phyloP scores from a whole-genome alignment of 1,284 basidiomycete genomes.

The Ustilago xerochloae region DNA sequence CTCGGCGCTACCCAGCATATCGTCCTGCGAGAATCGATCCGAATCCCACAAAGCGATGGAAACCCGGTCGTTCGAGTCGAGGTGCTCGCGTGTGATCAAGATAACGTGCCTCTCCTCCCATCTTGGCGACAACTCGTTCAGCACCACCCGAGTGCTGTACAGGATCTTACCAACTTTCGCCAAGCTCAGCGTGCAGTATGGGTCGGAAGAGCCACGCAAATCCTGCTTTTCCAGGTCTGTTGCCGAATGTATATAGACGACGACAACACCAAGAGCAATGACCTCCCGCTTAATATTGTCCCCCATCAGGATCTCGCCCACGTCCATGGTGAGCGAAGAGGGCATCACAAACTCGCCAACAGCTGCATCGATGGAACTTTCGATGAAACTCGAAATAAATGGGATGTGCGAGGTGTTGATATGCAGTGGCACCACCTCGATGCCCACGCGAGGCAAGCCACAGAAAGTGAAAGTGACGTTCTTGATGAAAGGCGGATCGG shows the following conservation, averaged over 20 bases:
- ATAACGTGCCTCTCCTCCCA: conserved; percentile 58
- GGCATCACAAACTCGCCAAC: conserved; percentile 54
- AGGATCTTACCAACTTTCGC: conserved; percentile 46
- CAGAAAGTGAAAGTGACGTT: conserved; percentile 51
- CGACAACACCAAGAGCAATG: conserved; percentile 48
- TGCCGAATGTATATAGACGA: conserved; percentile 50
- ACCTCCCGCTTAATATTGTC: conserved; percentile 58
- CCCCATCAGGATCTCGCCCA: conserved; percentile 56
- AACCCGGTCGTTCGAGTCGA: conserved; percentile 44
- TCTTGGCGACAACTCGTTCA: conserved; percentile 50
- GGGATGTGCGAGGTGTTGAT: conserved; percentile 52
- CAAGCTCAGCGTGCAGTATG: conserved; percentile 51
- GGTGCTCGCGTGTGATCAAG: conserved; percentile 41
- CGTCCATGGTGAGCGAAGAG: conserved; percentile 47
- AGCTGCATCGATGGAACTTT: conserved; percentile 56
- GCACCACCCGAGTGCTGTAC: conserved; percentile 50
- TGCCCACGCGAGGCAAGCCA: conserved; percentile 47
- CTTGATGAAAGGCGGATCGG: conserved; percentile 55
- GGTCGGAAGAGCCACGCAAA: conserved; percentile 43
- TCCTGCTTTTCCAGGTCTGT: conserved; percentile 54
- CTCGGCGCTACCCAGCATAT: conserved; percentile 69
- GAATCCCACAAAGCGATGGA: conserved; percentile 68
- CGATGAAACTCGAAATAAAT: conserved; percentile 49
- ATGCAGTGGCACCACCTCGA: conserved; percentile 50
- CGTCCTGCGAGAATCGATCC: conserved; percentile 70